Conservation (phyloP, 2,329 filamentous ascomycete species). For the Laburnicola sp. region DNA sequence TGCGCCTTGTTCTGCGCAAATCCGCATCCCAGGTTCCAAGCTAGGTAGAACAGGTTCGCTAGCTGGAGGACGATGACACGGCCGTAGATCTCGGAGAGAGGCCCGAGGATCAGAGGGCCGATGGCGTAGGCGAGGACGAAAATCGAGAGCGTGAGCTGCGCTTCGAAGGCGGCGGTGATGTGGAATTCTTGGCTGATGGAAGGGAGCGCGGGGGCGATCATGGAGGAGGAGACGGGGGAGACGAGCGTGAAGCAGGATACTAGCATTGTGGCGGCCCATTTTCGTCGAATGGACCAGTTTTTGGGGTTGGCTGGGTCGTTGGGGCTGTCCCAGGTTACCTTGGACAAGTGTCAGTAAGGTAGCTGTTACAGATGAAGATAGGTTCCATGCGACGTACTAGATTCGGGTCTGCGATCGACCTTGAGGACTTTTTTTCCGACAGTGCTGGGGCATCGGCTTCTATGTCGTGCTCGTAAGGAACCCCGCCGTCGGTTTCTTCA, state of each 20-base stretch:
- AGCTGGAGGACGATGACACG: conserved; percentile 43
- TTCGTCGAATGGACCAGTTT: conserved; percentile 50
- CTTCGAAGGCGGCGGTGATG: conserved; percentile 39
- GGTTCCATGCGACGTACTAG: conserved; percentile 23
- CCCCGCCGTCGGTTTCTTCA: conserved; percentile 33
- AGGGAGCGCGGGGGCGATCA: conserved; percentile 43
- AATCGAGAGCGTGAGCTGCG: conserved; percentile 43
- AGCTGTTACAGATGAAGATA: background rate
- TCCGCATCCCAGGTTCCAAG: conserved; percentile 46
- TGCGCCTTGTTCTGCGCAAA: conserved; percentile 36
- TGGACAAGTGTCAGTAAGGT: conserved; percentile 8
- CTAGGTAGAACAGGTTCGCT: conserved; percentile 45
- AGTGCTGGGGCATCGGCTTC: conserved; percentile 25
- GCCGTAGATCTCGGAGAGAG: conserved; percentile 46
- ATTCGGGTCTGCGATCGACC: conserved; percentile 38
- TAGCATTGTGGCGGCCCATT: conserved; percentile 51
- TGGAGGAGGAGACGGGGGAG: conserved; percentile 46
- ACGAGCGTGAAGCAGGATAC: conserved; percentile 48
- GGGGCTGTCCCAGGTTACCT: conserved; percentile 52
- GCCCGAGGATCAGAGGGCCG: conserved; percentile 44
- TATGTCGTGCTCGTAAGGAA: conserved; percentile 36
- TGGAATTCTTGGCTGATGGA: conserved; percentile 39
- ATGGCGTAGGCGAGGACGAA: conserved; percentile 48
- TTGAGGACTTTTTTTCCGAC: conserved; percentile 31
- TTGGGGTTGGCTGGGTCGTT: conserved; percentile 53